Conservation (phyloP, 768 basidiomycete genomes). For the Candolleomyces efflorescens region DNA sequence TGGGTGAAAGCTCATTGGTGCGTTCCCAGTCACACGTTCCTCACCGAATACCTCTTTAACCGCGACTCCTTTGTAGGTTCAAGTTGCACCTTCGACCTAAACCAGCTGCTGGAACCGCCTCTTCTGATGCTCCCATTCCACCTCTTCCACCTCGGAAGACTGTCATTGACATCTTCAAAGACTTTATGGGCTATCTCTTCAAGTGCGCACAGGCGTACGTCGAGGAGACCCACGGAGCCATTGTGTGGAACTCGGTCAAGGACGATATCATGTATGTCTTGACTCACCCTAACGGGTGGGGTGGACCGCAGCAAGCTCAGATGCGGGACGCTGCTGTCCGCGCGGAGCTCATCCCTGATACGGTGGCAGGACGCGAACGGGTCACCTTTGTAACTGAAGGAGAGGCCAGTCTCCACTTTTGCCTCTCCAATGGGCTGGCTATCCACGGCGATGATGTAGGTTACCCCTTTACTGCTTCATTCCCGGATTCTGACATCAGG, state of each 20-base stretch:
- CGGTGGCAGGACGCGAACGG: slow-evolving; percentile 29
- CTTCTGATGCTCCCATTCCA: slow-evolving; percentile 20
- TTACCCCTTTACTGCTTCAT: neutral
- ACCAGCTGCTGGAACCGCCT: slow-evolving; percentile 5
- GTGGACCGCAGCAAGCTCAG: slow-evolving; percentile 47
- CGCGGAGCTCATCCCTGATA: slow-evolving; percentile 44
- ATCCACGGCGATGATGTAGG: slow-evolving; percentile 18
- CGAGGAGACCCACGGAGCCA: slow-evolving; percentile 37
- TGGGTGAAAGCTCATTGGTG: slow-evolving; percentile 12
- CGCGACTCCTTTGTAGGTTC: slow-evolving; percentile 11
- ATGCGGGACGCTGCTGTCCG: slow-evolving; percentile 47
- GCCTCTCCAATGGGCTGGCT: slow-evolving; percentile 42
- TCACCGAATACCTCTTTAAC: neutral
- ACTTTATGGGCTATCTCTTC: slow-evolving; percentile 47
- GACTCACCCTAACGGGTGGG: slow-evolving; percentile 62
- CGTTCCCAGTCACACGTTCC: neutral
- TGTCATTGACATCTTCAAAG: slow-evolving; percentile 38
- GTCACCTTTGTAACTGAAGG: slow-evolving; percentile 57
- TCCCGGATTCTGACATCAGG: neutral
- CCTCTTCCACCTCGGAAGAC: slow-evolving; percentile 38
- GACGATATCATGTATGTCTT: slow-evolving; percentile 43
- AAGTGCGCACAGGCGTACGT: slow-evolving; percentile 42
- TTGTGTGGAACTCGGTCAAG: slow-evolving; percentile 41
- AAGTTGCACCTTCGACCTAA: slow-evolving; percentile 28
- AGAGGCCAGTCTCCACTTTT: slow-evolving; percentile 55